Base-by-base conservation (phyloP, 1,284 basidiomycete species). In the Sutorius eximius region DNA sequence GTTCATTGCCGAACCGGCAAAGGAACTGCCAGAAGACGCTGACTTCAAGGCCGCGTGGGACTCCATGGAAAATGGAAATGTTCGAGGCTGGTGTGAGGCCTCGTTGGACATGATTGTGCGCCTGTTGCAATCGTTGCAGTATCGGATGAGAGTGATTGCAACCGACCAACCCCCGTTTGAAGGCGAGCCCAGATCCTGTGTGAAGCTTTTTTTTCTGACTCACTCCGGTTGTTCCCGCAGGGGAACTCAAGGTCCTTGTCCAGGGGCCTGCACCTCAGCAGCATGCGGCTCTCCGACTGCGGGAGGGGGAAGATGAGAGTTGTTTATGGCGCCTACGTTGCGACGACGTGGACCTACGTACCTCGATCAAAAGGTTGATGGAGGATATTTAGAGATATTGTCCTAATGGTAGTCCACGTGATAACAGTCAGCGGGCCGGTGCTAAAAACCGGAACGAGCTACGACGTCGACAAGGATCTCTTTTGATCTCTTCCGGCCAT, bases 271-370 rank as follows among this genome's bases (percentile, higher is more conserved):
- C 53, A 8, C 53, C 60, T 37, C 60, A 53, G 24, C 50, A 63
- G 52, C 49, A 57, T 36, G 81, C 77, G 3, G 68, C 78, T 11
- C 66, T 89, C 29, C 79, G 86, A 38, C 69, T 91, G 45, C 80
- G 77, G 46, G 82, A 82, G 59, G 80, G 79, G 22, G 84, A 86
- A 7, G 88, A 89, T 43, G 85, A 85, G 30, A 81, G 84, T 36
- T 89, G 86, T 64, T 68, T 91, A 40, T 91, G 89, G 88, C 80
- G 83, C 53, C 57, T 89, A 54, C 82, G 85, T 30, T 82, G 83
- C 61, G 75, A 72, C 16, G 78, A 84, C 53, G 64, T 50, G 16
- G 68, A 63, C 34, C 59, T 78, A 63, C 69, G 74, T 54, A 67
- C 55, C 24, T 61, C 65, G 30, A 70, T 82, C 45, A 77, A 77